Conservation (phyloP, 495 filamentous ascomycete genomes). For the Podospora pseudoanserina region DNA sequence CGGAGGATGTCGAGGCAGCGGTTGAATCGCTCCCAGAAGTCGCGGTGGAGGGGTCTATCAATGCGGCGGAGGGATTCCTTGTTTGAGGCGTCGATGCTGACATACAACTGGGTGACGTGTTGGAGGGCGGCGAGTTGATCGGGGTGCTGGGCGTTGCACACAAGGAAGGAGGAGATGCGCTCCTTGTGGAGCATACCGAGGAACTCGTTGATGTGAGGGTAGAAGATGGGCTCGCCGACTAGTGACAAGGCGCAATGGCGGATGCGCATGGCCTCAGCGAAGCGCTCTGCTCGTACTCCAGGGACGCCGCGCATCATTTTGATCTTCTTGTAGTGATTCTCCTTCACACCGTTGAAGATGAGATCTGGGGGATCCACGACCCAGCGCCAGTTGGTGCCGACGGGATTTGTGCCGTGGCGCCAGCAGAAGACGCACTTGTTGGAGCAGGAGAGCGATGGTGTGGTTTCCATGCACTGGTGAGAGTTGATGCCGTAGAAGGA, state of each 20-base stretch:
- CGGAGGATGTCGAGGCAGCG: constrained; percentile 85
- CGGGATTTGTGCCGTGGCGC: constrained; percentile 95
- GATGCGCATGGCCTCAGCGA: constrained; percentile 88
- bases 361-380: constrained; percentile 82
- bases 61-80: constrained; percentile 80
- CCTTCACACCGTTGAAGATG: constrained; percentile 86
- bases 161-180: constrained; percentile 88
- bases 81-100: constrained; percentile 91
- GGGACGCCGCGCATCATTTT: constrained; percentile 94
- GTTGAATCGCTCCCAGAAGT: constrained; percentile 96
- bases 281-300: constrained; percentile 85
- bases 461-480: constrained; percentile 97
- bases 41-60: constrained; percentile 86
- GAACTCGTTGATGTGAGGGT: constrained; percentile 93
- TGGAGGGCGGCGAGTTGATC: constrained; percentile 77
- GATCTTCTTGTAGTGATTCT: constrained; percentile 92
- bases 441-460: constrained; percentile 88
- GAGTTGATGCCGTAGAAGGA: constrained; percentile 95
- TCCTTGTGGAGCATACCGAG: constrained; percentile 74
- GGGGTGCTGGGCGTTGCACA: constrained; percentile 98
- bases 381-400: constrained; percentile 96
- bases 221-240: constrained; percentile 96
- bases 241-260: constrained; percentile 86
- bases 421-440: constrained; percentile 99
- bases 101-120: constrained; percentile 90